phyloP scores from a whole-genome alignment of 805 yeast genomes.

The Priceomyces fermenticarens region DNA sequence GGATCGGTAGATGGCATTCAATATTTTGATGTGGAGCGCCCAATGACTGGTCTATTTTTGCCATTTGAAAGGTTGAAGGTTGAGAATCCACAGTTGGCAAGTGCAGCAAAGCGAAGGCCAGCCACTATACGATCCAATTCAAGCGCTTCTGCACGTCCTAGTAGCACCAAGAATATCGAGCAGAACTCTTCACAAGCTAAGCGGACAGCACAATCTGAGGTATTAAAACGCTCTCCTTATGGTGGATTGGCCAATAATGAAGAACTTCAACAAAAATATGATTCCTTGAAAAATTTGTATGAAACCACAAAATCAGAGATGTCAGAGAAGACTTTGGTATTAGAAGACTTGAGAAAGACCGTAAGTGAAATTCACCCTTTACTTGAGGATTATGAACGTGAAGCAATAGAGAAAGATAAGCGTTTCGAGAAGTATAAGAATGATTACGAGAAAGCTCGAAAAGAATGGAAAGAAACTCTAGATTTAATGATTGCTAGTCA shows the following conservation, averaged over 20 bases:
- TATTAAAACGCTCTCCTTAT: neutral
- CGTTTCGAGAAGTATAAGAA: slow-evolving; percentile 45
- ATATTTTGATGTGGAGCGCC: slow-evolving; percentile 63
- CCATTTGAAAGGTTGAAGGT: slow-evolving; percentile 45
- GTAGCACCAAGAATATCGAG: too few relatives aligned
- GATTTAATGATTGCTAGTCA: slow-evolving; percentile 54
- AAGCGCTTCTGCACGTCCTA: neutral
- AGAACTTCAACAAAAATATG: slow-evolving; percentile 14
- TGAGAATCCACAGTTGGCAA: slow-evolving; percentile 30
- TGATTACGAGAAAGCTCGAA: slow-evolving; percentile 51
- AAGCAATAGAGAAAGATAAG: slow-evolving; percentile 42
- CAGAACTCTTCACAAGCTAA: neutral
- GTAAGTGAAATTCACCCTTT: slow-evolving; percentile 48
- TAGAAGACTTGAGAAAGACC: slow-evolving; percentile 47
- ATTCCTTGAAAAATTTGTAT: slow-evolving; percentile 17
- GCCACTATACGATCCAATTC: neutral
- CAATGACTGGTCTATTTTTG: slow-evolving; percentile 75
- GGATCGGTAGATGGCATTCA: slow-evolving; percentile 74
- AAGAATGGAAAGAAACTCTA: slow-evolving; percentile 57
- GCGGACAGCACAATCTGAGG: neutral
- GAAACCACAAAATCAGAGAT: slow-evolving; percentile 26
- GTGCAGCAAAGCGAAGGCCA: neutral
- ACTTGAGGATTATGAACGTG: slow-evolving; percentile 44
- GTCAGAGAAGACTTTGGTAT: slow-evolving; percentile 41
- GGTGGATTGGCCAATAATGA: slow-evolving; percentile 11